Conservation (phyloP, 2,329 filamentous ascomycete species). For the Thyridium curvatum region DNA sequence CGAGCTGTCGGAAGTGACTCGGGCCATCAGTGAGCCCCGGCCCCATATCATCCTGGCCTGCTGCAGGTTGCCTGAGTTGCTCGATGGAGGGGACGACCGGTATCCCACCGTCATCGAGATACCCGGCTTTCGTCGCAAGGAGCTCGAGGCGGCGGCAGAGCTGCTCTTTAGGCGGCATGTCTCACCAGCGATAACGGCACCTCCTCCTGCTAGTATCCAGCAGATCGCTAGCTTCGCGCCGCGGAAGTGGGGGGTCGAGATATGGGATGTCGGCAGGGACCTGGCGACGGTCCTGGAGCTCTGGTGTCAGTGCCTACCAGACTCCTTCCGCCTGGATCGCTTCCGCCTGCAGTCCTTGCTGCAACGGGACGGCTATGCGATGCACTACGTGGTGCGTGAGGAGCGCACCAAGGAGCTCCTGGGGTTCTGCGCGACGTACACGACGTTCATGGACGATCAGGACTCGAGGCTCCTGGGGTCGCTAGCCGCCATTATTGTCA, state of each 20-base stretch:
- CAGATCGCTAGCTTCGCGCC: too few relatives aligned
- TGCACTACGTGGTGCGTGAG: conserved; percentile 51
- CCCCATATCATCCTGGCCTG: conserved; percentile 48
- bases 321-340: conserved; percentile 37
- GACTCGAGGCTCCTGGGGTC: conserved; percentile 49
- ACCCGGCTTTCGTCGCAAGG: conserved; percentile 36
- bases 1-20: conserved; percentile 39
- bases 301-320: conserved; percentile 39
- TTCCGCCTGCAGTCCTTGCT: conserved; percentile 39
- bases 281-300: conserved; percentile 33
- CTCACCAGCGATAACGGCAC: not conserved
- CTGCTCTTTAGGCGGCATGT: conserved; percentile 34
- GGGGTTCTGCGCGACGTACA: conserved; percentile 56
- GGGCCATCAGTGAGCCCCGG: conserved; percentile 36
- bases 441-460: conserved; percentile 47
- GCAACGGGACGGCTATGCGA: conserved; percentile 47
- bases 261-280: conserved; percentile 19
- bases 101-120: conserved; percentile 49
- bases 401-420: conserved; percentile 34
- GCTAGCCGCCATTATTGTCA: conserved; percentile 47
- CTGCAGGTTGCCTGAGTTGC: conserved; percentile 30
- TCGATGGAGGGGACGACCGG: conserved; percentile 28
- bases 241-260: too few relatives aligned
- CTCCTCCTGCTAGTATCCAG: too few relatives aligned
- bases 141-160: conserved; percentile 43